Conservation (phyloP, 305 asterid species). For the Fraxinus platypoda region DNA sequence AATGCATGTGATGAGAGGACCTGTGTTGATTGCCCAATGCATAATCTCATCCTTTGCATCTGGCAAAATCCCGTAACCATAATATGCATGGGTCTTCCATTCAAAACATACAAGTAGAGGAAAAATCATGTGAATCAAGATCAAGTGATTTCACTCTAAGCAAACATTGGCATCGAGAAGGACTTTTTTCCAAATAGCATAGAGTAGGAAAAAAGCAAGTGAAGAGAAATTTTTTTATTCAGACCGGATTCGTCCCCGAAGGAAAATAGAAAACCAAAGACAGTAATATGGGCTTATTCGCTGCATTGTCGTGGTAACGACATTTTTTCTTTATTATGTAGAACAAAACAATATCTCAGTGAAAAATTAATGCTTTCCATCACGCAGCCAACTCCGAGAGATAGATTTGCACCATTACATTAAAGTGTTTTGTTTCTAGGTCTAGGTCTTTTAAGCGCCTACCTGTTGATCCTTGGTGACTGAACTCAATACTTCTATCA, state of each 20-base stretch:
- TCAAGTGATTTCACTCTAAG: constrained; percentile 8
- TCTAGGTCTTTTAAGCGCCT: background rate
- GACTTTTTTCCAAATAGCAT: background rate
- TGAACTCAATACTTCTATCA: background rate
- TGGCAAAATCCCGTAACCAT: constrained; percentile 8
- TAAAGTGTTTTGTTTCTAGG: background rate
- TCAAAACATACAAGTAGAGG: constrained; percentile 30
- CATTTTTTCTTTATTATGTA: background rate
- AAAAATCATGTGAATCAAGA: constrained; percentile 30
- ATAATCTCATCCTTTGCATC: constrained; percentile 4
- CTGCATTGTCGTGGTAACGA: background rate
- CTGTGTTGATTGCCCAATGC: background rate
- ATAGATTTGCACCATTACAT: background rate
- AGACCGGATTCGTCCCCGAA: background rate
- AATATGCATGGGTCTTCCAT: constrained; percentile 35
- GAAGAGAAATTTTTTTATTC: background rate
- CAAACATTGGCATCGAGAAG: background rate
- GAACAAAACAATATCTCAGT: background rate
- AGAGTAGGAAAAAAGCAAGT: background rate
- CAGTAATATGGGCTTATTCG: background rate
- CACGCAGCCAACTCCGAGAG: background rate
- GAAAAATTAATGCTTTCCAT: background rate
- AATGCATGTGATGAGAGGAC: background rate
- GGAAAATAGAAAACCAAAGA: background rate
- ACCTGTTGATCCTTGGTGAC: background rate